These are phyloP conservation scores for Symbiodinium natans DNA, from an alignment of 73 alveolate species.

Conservation along the genomic window DNA sequence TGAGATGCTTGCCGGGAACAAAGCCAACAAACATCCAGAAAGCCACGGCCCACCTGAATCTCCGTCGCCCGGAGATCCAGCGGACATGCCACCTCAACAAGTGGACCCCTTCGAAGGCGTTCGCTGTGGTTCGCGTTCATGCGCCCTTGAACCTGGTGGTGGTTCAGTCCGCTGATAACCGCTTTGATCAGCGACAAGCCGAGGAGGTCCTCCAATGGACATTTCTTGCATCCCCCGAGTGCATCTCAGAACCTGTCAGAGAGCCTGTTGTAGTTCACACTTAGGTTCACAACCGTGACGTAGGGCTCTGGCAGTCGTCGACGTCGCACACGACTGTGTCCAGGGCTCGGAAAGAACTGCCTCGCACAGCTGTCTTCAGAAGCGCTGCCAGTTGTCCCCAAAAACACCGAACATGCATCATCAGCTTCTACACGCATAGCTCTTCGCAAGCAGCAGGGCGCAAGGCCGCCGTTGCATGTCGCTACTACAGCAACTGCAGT, in stretches of 20 bases:
- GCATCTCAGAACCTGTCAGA: too few relatives aligned
- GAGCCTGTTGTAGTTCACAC: neutral
- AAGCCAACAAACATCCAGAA: too few relatives aligned
- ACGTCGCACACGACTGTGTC: conserved; percentile 44
- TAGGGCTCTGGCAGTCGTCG: neutral
- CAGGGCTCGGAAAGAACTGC: conserved; percentile 42
- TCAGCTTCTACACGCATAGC: too few relatives aligned
- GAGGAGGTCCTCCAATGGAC: conserved; percentile 11
- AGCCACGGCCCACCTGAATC: conserved; percentile 31
- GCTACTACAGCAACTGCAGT: too few relatives aligned
- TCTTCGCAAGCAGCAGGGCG: too few relatives aligned
- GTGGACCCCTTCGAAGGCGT: too few relatives aligned
- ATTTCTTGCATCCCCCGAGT: neutral
- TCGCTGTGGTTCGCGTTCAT: too few relatives aligned
- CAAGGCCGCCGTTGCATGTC: too few relatives aligned
- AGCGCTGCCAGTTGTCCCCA: too few relatives aligned
- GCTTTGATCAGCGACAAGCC: conserved; percentile 26
- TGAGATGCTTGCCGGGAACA: neutral
- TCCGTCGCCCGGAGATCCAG: conserved; percentile 77
- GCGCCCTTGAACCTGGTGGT: conserved; percentile 36
- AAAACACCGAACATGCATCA: too few relatives aligned
- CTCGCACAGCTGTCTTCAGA: too few relatives aligned
- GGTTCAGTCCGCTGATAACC: neutral
- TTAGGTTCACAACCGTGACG: too few relatives aligned
- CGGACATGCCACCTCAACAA: conserved; percentile 37